These are phyloP conservation scores for Eremothecium gossypii DNA, from an alignment of 1,139 yeast species.

Conservation along the genomic window DNA sequence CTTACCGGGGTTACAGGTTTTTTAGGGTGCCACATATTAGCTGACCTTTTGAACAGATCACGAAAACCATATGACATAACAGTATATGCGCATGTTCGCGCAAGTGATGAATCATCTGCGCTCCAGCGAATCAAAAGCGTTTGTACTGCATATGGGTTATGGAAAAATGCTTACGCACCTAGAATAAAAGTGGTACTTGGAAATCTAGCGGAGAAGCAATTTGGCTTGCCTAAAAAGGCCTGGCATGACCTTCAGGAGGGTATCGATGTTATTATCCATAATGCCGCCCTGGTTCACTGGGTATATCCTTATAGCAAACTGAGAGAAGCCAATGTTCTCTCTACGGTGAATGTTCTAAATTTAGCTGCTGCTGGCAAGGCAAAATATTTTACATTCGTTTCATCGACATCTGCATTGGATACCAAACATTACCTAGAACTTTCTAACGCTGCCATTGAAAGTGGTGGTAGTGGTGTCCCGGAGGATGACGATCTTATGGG, in stretches of 20 bases:
- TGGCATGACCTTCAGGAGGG: conserved; percentile 52
- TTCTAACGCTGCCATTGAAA: conserved; percentile 57
- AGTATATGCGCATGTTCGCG: conserved; percentile 87
- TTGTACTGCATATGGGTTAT: conserved; percentile 73
- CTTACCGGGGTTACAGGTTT: conserved; percentile 97
- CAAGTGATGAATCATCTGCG: conserved; percentile 58
- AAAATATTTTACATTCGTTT: conserved; percentile 81
- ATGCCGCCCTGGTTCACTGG: conserved; percentile 99
- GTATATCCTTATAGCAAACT: conserved; percentile 87
- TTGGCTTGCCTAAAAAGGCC: conserved; percentile 52
- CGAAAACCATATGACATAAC: conserved; percentile 39
- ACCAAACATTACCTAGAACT: conserved; percentile 68
- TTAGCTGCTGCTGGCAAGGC: conserved; percentile 62
- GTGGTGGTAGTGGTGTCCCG: conserved; percentile 63
- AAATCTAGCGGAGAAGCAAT: conserved; percentile 59
- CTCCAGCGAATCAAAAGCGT: conserved; percentile 66
- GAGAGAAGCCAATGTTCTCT: conserved; percentile 87
- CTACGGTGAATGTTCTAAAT: conserved; percentile 77
- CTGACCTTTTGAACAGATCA: conserved; percentile 56
- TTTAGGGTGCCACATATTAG: conserved; percentile 78
- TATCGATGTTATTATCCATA: conserved; percentile 82
- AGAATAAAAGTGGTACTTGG: conserved; percentile 72
- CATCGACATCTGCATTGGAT: conserved; percentile 90
- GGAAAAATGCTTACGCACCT: conserved; percentile 56
- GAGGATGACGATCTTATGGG: conserved; percentile 81